Evolutionary conservation across 345 rosid species (phyloP).

Genomic region (Cardamine chenopodiifolia): DNA sequence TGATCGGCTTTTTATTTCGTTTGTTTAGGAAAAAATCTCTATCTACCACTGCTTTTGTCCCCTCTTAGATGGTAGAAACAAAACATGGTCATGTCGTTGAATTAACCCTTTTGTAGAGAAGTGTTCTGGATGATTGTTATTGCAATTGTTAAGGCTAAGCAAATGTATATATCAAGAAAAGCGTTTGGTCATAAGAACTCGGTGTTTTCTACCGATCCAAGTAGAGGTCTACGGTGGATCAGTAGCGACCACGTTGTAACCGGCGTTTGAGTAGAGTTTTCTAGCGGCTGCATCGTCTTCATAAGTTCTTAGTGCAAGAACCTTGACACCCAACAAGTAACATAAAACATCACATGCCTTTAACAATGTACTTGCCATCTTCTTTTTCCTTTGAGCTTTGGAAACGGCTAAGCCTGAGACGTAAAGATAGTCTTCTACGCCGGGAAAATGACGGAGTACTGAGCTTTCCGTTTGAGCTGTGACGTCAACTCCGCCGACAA

Average conservation of each 20-base stretch:
- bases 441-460: constrained; percentile 58
- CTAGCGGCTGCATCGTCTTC: constrained; percentile 82
- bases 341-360: constrained; percentile 74
- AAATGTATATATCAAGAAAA: constrained; percentile 17
- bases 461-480: constrained; percentile 60
- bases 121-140: constrained; percentile 26
- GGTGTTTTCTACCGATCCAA: constrained; percentile 77
- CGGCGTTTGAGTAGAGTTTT: constrained; percentile 66
- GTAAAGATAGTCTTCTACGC: constrained; percentile 74
- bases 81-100: constrained; percentile 11
- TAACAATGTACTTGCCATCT: constrained; percentile 69
- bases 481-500: constrained; percentile 80
- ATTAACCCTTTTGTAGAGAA: constrained; percentile 44
- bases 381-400: constrained; percentile 63
- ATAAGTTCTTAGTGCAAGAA: constrained; percentile 70
- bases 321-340: constrained; percentile 60
- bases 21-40: constrained; percentile 26
- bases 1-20: constrained; percentile 16
- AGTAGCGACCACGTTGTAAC: constrained; percentile 58
- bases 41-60: constrained; percentile 1
- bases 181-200: constrained; percentile 71
- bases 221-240: constrained; percentile 70
- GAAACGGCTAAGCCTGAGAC: constrained; percentile 86
- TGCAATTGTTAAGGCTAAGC: constrained; percentile 11
- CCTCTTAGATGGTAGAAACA: constrained; percentile 22